Evolutionary conservation across 2,329 filamentous ascomycete genomes (phyloP).

Genomic region (Aschersonia sp.): DNA sequence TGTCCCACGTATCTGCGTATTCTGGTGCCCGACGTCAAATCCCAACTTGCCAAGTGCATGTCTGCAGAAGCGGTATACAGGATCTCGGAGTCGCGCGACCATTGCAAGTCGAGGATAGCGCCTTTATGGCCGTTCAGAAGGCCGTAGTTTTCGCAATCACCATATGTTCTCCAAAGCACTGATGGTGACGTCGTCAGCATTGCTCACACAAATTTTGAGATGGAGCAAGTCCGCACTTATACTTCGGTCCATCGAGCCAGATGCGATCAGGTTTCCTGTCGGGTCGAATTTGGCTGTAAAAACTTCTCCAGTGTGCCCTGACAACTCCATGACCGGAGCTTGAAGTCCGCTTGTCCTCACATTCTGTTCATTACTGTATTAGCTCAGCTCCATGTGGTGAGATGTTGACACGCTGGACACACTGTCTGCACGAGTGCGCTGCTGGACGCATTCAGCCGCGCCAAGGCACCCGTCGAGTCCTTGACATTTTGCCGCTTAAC

Average conservation of each 20-base stretch:
- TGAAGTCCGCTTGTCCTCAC: slow-evolving; percentile 71
- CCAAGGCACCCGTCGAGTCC: slow-evolving; percentile 30
- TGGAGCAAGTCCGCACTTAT: slow-evolving; percentile 47
- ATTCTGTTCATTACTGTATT: slow-evolving; percentile 32
- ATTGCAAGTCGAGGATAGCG: slow-evolving; percentile 83
- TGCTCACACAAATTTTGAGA: neutral
- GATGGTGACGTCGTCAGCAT: neutral
- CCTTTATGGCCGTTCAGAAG: slow-evolving; percentile 78
- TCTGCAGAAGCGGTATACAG: slow-evolving; percentile 90
- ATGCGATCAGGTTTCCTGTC: slow-evolving; percentile 77
- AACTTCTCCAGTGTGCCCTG: slow-evolving; percentile 70
- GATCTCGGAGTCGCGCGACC: slow-evolving; percentile 87
- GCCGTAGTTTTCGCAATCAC: slow-evolving; percentile 90
- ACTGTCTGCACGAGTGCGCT: slow-evolving; percentile 37
- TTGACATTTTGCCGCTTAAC: slow-evolving; percentile 77
- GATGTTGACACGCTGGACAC: slow-evolving; percentile 10
- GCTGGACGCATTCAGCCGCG: slow-evolving; percentile 34
- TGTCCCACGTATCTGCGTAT: slow-evolving; percentile 89
- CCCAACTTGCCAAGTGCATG: slow-evolving; percentile 88
- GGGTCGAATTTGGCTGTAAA: slow-evolving; percentile 86
- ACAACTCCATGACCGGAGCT: slow-evolving; percentile 87
- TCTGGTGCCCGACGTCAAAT: slow-evolving; percentile 77
- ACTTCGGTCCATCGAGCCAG: slow-evolving; percentile 85
- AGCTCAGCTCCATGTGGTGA: neutral
- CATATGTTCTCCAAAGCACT: slow-evolving; percentile 92